Conservation (phyloP, 306 rosid genomes). For the Psophocarpus tetragonolobus region DNA sequence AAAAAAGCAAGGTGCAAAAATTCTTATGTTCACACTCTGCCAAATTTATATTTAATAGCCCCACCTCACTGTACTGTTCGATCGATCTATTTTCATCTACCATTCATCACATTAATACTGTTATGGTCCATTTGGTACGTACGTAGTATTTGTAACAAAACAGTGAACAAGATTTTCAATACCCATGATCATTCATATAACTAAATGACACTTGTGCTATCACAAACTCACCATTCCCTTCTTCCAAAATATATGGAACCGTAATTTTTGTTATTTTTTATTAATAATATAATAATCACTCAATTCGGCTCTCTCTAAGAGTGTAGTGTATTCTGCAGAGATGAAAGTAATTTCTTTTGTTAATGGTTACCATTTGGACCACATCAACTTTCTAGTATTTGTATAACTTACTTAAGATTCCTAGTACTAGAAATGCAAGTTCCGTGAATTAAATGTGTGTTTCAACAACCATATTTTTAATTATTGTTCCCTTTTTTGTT, state of each 20-base stretch:
- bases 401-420: not conserved
- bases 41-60: constrained; percentile 7
- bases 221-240: not conserved
- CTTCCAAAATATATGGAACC: not conserved
- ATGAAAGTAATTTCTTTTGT: not conserved
- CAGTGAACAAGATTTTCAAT: constrained; percentile 13
- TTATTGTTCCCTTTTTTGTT: not conserved
- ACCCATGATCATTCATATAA: not conserved
- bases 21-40: constrained; percentile 26
- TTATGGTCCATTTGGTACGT: constrained; percentile 30
- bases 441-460: not conserved
- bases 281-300: too few species aligned
- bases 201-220: not conserved
- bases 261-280: not conserved
- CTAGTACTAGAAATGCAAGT: not conserved
- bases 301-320: too few species aligned
- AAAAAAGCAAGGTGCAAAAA: not conserved
- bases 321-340: too few species aligned
- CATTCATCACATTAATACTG: constrained; percentile 35
- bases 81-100: constrained; percentile 30
- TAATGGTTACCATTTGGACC: not conserved
- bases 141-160: constrained; percentile 6
- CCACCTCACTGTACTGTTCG: not conserved
- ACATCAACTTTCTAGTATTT: not conserved
- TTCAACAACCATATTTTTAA: not conserved